Conservation (phyloP, 208 protist species). For the Wallacemonas sp. region DNA sequence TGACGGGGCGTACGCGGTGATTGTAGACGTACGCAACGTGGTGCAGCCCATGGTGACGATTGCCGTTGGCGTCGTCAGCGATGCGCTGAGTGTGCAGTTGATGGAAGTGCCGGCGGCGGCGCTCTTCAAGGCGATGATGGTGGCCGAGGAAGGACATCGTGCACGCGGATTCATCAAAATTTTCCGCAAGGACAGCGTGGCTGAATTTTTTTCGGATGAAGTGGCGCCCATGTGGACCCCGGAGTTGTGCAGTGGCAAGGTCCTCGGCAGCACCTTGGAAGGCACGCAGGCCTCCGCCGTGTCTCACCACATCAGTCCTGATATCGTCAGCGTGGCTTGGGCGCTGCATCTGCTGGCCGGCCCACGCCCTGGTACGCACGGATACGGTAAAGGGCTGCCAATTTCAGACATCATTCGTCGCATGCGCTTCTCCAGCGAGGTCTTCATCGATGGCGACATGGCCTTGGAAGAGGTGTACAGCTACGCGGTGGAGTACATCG, state of each 20-base stretch:
- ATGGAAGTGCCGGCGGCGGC: slow-evolving; percentile 74
- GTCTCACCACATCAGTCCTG: slow-evolving; percentile 76
- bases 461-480: slow-evolving; percentile 84
- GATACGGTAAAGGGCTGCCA: slow-evolving; percentile 81
- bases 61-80: slow-evolving; percentile 70
- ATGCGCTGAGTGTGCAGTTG: slow-evolving; percentile 62
- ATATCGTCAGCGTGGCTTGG: slow-evolving; percentile 87
- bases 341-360: slow-evolving; percentile 86
- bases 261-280: slow-evolving; percentile 69
- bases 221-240: slow-evolving; percentile 79
- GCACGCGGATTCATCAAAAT: slow-evolving; percentile 80
- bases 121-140: slow-evolving; percentile 87
- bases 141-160: slow-evolving; percentile 61
- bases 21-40: slow-evolving; percentile 84
- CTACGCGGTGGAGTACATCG: slow-evolving; percentile 73
- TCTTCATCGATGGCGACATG: slow-evolving; percentile 75
- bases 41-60: slow-evolving; percentile 89
- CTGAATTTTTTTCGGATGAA: slow-evolving; percentile 61
- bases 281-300: slow-evolving; percentile 73
- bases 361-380: slow-evolving; percentile 57
- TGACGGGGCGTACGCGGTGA: slow-evolving; percentile 77
- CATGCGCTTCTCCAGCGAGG: slow-evolving; percentile 68
- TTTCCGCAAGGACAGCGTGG: slow-evolving; percentile 58
- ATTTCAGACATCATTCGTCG: slow-evolving; percentile 81
- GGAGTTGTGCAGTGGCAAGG: slow-evolving; percentile 83